These are phyloP conservation scores for Laburnicola sp. DNA, from an alignment of 2,329 filamentous ascomycete genomes.

Conservation along the genomic window DNA sequence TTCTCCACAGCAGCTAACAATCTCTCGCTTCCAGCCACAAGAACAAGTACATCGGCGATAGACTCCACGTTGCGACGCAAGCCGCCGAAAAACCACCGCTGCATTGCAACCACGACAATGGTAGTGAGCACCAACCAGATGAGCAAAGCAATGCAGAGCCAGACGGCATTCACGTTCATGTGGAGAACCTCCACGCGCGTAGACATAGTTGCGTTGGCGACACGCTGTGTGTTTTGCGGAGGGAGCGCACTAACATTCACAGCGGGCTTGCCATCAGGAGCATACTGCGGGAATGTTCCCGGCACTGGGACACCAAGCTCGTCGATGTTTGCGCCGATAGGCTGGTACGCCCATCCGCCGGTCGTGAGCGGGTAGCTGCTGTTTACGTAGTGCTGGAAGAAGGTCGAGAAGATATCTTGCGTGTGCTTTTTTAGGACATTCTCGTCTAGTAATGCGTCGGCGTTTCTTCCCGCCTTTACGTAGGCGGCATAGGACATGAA, in stretches of 20 bases:
- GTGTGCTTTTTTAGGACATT: slow-evolving; percentile 14
- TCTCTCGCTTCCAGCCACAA: slow-evolving; percentile 16
- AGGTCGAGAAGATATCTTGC: slow-evolving; percentile 29
- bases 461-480: slow-evolving; percentile 22
- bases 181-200: slow-evolving; percentile 11
- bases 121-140: slow-evolving; percentile 13
- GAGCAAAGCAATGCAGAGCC: slow-evolving; percentile 4
- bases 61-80: slow-evolving; percentile 9
- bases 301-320: slow-evolving; percentile 1
- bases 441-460: slow-evolving; percentile 21
- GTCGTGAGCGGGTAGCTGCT: slow-evolving; percentile 20
- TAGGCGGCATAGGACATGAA: slow-evolving; percentile 37
- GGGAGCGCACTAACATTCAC: slow-evolving; percentile 4
- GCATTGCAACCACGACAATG: slow-evolving; percentile 2
- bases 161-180: slow-evolving; percentile 10
- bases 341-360: slow-evolving; percentile 30
- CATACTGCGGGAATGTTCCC: background rate
- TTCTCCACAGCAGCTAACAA: slow-evolving; percentile 12
- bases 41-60: slow-evolving; percentile 13
- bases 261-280: slow-evolving; percentile 4
- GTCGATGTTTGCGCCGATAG: slow-evolving; percentile 25
- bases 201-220: slow-evolving; percentile 3
- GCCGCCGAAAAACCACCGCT: slow-evolving; percentile 7
- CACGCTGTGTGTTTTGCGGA: slow-evolving; percentile 7
- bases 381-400: slow-evolving; percentile 38